Base-by-base conservation (phyloP, 1,139 yeast genomes). In the Komagataea norvegica region DNA sequence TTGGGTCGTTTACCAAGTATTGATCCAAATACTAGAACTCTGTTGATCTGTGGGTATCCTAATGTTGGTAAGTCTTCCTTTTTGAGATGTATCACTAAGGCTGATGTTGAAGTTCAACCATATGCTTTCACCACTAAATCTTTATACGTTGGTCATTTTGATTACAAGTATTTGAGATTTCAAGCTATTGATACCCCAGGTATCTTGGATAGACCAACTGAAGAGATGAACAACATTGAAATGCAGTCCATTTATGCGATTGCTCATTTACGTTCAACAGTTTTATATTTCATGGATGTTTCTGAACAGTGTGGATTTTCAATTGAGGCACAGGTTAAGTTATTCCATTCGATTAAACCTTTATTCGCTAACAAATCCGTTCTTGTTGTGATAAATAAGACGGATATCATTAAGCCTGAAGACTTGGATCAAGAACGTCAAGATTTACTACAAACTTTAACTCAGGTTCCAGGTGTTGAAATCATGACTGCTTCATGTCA, bases 161-260 rank as follows among this genome's bases (percentile, higher is more conserved):
- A 91, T 66, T 91, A 91, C 71, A 91, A 91, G 68, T 93, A 91
- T 65, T 72, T 91, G 59, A 74, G 99, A 59, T 91, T 91, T 72
- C 99, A 91, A 69, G 98, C 97, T 41, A 91, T 91, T 59, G 99
- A 91, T 65, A 91, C 99, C 24, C 99, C 99, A 21, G 99, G 99
- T 71, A 89, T 91, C 57, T 72, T 91, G 61, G 99, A 91, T 65
- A 82, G 97, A 65, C 98, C 98, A 45, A 88, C 97, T 33, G 99
- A 91, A 64, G 97, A 91, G 62, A 93, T 91, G 99, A 93, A 89
- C 70, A 91, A 93, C 67, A 93, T 91, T 63, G 99, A 91, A 71
- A 91, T 91, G 98, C 99, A 91, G 70, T 83, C 95, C 40, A 89
- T 91, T 58, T 91, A 93, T 59, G 98, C 98, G 45, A 87, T 91